These are phyloP conservation scores for Aspergillus aculeatinus DNA, from an alignment of 2,329 filamentous ascomycete species.

Conservation along the genomic window DNA sequence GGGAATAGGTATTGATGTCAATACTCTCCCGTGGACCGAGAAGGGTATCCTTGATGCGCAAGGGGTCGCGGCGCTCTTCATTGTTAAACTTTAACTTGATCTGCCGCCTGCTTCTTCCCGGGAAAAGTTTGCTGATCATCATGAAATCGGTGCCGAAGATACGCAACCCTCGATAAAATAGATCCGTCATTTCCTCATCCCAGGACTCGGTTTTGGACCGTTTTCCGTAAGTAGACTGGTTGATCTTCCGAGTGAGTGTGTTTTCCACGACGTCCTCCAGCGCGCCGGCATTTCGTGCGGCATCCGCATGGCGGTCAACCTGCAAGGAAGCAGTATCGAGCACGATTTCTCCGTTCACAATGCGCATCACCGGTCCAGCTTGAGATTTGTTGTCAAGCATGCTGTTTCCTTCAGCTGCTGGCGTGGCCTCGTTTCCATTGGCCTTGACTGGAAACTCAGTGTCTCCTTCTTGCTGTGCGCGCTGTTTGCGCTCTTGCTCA, in stretches of 20 bases:
- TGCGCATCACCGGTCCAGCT: conserved; percentile 49
- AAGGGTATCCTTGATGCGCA: conserved; percentile 54
- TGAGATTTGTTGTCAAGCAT: conserved; percentile 27
- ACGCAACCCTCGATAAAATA: conserved; percentile 61
- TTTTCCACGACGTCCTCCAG: conserved; percentile 48
- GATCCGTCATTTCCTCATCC: conserved; percentile 58
- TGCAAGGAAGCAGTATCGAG: conserved; percentile 53
- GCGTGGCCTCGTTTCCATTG: conserved; percentile 24
- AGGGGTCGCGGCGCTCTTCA: conserved; percentile 58
- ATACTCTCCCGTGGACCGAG: conserved; percentile 46
- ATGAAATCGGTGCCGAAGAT: conserved; percentile 67
- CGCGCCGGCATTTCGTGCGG: conserved; percentile 48
- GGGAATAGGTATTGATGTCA: conserved; percentile 45
- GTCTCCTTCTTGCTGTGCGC: conserved; percentile 37
- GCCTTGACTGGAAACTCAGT: conserved; percentile 27
- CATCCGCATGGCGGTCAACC: conserved; percentile 57
- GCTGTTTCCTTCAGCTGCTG: conserved; percentile 22
- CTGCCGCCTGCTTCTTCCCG: conserved; percentile 57
- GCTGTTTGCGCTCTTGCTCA: conserved; percentile 49
- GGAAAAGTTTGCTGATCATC: conserved; percentile 63
- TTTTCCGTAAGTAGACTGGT: conserved; percentile 48
- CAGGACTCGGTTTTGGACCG: conserved; percentile 55
- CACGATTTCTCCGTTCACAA: conserved; percentile 60
- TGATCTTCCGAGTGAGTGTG: conserved; percentile 48
- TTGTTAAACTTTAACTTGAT: conserved; percentile 65